phyloP scores from a whole-genome alignment of 1,284 basidiomycete genomes.

The Megacollybia platyphylla region DNA sequence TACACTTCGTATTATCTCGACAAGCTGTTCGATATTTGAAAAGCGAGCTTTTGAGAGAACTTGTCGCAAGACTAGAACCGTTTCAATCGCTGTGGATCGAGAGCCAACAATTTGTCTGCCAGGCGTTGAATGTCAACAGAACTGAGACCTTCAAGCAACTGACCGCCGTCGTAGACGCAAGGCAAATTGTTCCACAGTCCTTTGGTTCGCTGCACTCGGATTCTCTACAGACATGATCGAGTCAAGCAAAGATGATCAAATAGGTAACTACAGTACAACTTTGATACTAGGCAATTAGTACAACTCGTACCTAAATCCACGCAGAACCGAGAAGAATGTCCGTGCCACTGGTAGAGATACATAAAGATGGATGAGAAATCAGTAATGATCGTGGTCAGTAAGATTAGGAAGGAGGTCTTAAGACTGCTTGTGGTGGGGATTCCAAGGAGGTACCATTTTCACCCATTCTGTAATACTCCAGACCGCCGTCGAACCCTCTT shows the following conservation, averaged over 20 bases:
- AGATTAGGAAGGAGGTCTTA: no score
- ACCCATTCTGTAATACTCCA: not conserved
- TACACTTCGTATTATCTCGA: conserved; percentile 70
- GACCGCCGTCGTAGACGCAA: conserved; percentile 57
- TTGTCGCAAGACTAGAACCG: conserved; percentile 76
- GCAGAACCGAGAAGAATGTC: no score
- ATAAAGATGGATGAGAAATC: no score
- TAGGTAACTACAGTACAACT: no score
- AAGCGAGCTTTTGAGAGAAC: conserved; percentile 84
- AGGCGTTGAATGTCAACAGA: conserved; percentile 6
- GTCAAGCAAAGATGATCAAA: no score
- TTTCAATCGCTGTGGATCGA: conserved; percentile 80
- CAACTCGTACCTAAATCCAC: no score
- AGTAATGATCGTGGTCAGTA: no score
- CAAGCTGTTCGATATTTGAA: conserved; percentile 77
- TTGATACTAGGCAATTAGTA: no score
- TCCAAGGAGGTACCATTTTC: no score
- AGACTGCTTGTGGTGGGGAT: no score
- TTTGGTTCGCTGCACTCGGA: not conserved
- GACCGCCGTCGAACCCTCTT: not conserved
- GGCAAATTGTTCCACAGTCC: conserved; percentile 49
- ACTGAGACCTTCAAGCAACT: conserved; percentile 6
- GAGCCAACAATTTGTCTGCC: conserved; percentile 81
- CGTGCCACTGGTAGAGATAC: no score
- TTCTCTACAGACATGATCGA: no score